Percentiles rank a stretch among this genome's conserved stretches.
Conservation (phyloP, 371 early-diverging fungal genomes). For the Syncephalis fuscata region DNA sequence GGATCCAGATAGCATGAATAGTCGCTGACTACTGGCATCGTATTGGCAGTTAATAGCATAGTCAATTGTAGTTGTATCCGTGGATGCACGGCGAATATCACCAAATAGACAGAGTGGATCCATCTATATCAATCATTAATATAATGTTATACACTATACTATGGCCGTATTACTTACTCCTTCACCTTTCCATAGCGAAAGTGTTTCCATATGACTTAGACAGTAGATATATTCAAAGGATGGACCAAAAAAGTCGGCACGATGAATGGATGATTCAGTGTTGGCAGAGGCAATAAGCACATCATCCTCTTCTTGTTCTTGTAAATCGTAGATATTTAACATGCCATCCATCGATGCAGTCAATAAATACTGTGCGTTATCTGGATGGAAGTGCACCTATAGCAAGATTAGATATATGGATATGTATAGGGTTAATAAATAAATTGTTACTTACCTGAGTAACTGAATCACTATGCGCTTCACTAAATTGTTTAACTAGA, state of each 20-base stretch:
- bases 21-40: slow-evolving; percentile 39
- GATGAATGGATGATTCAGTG: slow-evolving; percentile 59
- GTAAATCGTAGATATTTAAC: slow-evolving; percentile 51
- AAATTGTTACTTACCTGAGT: slow-evolving; percentile 28
- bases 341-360: slow-evolving; percentile 65
- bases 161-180: background rate
- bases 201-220: slow-evolving; percentile 77
- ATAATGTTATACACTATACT: background rate
- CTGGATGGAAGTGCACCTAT: slow-evolving; percentile 56
- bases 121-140: slow-evolving; percentile 13
- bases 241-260: slow-evolving; percentile 83
- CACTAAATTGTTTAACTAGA: slow-evolving; percentile 37
- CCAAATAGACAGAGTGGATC: slow-evolving; percentile 55
- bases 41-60: slow-evolving; percentile 76
- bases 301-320: slow-evolving; percentile 73
- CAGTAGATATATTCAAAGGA: slow-evolving; percentile 67
- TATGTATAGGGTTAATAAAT: background rate
- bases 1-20: slow-evolving; percentile 69
- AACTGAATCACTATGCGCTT: slow-evolving; percentile 85
- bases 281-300: slow-evolving; percentile 67
- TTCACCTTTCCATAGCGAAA: slow-evolving; percentile 33
- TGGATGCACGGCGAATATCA: slow-evolving; percentile 41
- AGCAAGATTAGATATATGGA: background rate
- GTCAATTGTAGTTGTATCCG: slow-evolving; percentile 30
- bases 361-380: slow-evolving; percentile 28